A percentile compares a stretch with the other conserved stretches of the same genome.
Evolutionary conservation across 352 stramenopile species (phyloP).

Genomic region (Phytophthora syringae): DNA sequence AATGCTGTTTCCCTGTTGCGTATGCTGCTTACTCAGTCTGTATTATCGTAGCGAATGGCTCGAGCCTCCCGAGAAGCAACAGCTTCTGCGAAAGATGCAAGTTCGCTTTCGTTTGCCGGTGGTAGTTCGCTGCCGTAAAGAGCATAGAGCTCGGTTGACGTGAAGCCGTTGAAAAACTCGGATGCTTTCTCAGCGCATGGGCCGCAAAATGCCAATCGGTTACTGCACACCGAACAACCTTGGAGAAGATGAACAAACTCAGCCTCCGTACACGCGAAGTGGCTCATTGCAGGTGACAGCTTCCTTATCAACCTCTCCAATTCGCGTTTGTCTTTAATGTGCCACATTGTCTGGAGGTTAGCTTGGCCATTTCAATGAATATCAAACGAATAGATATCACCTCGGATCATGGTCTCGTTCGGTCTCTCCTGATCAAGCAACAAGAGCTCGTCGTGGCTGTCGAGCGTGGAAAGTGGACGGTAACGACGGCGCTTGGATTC

Average conservation of each 20-base stretch:
- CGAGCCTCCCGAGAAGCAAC: conserved; percentile 48
- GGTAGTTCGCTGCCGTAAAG: conserved; percentile 68
- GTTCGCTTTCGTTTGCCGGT: conserved; percentile 48
- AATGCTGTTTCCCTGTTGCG: too few relatives aligned
- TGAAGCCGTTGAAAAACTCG: conserved; percentile 74
- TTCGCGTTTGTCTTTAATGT: conserved; percentile 49
- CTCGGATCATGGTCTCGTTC: conserved; percentile 45
- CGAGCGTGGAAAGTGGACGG: conserved; percentile 18
- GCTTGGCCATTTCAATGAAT: background rate
- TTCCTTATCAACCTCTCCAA: conserved; percentile 70
- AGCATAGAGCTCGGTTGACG: conserved; percentile 51
- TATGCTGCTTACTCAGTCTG: background rate
- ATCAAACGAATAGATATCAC: conserved; percentile 14
- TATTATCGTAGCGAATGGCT: conserved; percentile 23
- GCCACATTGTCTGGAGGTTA: conserved; percentile 1
- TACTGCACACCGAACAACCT: conserved; percentile 56
- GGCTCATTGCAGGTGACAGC: conserved; percentile 67
- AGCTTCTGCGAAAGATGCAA: conserved; percentile 50
- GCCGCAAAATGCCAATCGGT: conserved; percentile 60
- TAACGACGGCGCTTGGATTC: conserved; percentile 44
- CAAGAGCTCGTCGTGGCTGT: conserved; percentile 33
- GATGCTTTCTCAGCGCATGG: conserved; percentile 51
- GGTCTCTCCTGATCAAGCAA: conserved; percentile 43
- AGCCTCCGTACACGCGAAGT: conserved; percentile 52
- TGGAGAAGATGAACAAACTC: conserved; percentile 71